Conservation (phyloP, 768 basidiomycete genomes). For the Termitomyces sp. region DNA sequence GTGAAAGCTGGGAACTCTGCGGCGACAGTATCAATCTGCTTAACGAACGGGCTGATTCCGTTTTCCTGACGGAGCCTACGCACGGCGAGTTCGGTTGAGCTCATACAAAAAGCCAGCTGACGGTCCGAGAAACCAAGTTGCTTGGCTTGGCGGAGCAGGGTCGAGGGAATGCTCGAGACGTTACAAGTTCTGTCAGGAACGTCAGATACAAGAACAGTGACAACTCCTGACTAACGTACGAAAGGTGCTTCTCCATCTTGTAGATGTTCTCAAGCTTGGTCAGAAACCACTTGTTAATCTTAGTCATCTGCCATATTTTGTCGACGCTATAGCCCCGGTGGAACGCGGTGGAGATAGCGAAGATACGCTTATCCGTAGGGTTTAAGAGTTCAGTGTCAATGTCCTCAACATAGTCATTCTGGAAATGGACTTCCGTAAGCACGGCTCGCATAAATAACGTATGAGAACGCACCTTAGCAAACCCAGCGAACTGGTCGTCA, state of each 20-base stretch:
- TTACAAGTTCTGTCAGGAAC: slow-evolving; percentile 45
- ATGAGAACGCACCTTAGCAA: slow-evolving; percentile 59
- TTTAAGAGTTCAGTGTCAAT: slow-evolving; percentile 91
- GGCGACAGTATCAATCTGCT: slow-evolving; percentile 98
- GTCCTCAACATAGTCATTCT: slow-evolving; percentile 87
- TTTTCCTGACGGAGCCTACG: slow-evolving; percentile 84
- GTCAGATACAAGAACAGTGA: slow-evolving; percentile 2
- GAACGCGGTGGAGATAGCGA: slow-evolving; percentile 93
- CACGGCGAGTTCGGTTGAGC: slow-evolving; percentile 90
- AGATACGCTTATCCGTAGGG: slow-evolving; percentile 96
- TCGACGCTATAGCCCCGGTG: slow-evolving; percentile 91
- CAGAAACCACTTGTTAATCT: slow-evolving; percentile 98
- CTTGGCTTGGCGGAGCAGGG: slow-evolving; percentile 76
- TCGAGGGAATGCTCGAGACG: slow-evolving; percentile 55
- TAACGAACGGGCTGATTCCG: slow-evolving; percentile 84
- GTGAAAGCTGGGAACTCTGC: slow-evolving; percentile 99
- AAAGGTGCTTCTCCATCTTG: slow-evolving; percentile 71
- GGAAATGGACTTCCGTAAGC: slow-evolving; percentile 3
- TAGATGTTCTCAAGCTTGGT: slow-evolving; percentile 81
- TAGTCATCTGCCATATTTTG: slow-evolving; percentile 96
- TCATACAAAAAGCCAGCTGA: slow-evolving; percentile 76
- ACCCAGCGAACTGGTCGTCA: slow-evolving; percentile 92
- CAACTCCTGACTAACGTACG: slow-evolving; percentile 42
- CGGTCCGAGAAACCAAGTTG: slow-evolving; percentile 96
- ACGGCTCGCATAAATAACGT: neutral